Base-by-base conservation (phyloP, 2,329 filamentous ascomycete species). In the Pseudogymnoascus sp. region DNA sequence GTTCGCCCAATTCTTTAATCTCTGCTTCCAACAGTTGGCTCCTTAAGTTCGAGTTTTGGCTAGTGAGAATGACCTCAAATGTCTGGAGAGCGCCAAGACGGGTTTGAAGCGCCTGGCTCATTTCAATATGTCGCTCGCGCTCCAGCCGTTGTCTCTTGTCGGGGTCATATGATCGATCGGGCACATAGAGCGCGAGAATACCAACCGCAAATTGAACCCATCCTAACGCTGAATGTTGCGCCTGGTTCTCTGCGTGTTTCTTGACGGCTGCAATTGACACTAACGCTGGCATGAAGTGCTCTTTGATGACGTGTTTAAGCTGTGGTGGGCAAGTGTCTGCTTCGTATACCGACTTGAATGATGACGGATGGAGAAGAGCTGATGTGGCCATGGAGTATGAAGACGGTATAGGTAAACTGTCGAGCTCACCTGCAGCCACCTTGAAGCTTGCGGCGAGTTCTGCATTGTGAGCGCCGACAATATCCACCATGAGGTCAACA, bases 131-230 rank as follows among this genome's bases (percentile, higher is more conserved):
- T 21, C 83, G 76, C 61, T 80, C 74, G 18, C 84, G 82, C 67
- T 91, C 87, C 15, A 96, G 82, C 60, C 82, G 78, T 4, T 84
- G 82, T 60, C 82, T 79, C 63, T 87, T 78, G 63, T 87, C 83
- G 1, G 94, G 94, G 72, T 99, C 94, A 69, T 93, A 94, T 3
- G 89, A 82, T 67, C 87, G 87, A 72, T 96, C 88, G 0, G 95
- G 92, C 2, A 97, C 86, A 70, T 93, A 97, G 2, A 97, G 79
- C 65, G 83, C 83, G 58, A 97, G 79, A 39, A 87, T 84, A 13
- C 87, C 87, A 18, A 92, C 75, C 1, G 90, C 87, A 64, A 96
- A 86, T 59, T 88, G 80, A 29, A 92, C 80, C 85, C 92, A 94
- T 4, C 89, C 87, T 21, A 87, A 74, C 18, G 84, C 81, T 18